Conservation (phyloP, 2,329 filamentous ascomycete genomes). For the Pestalotiopsis fici region DNA sequence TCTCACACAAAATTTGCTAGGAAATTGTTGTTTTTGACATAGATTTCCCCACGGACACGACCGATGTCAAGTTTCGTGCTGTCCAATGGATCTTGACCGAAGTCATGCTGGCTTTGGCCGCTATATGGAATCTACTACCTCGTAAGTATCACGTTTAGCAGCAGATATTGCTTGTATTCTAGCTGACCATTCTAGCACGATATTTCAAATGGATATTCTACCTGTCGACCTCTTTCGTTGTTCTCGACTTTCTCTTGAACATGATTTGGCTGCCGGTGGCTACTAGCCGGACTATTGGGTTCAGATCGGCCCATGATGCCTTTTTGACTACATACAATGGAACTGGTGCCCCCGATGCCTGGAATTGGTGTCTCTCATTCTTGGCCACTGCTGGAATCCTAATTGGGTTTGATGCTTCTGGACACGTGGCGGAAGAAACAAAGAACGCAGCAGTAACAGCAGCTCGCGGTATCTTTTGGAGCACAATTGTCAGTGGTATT, state of each 20-base stretch:
- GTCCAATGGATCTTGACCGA: slow-evolving; percentile 63
- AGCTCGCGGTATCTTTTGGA: slow-evolving; percentile 61
- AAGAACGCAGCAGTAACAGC: slow-evolving; percentile 58
- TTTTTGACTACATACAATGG: slow-evolving; percentile 63
- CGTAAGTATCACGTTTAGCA: slow-evolving; percentile 34
- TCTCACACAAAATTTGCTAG: slow-evolving; percentile 24
- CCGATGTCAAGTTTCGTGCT: slow-evolving; percentile 57
- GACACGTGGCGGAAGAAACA: slow-evolving; percentile 63
- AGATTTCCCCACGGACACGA: slow-evolving; percentile 53
- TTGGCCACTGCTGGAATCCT: slow-evolving; percentile 61
- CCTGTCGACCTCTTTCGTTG: slow-evolving; percentile 47
- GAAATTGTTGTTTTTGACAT: slow-evolving; percentile 60
- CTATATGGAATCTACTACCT: slow-evolving; percentile 49
- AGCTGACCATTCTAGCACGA: slow-evolving; percentile 29
- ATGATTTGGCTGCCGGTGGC: slow-evolving; percentile 63
- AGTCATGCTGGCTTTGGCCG: slow-evolving; percentile 49
- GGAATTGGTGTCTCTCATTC: slow-evolving; percentile 66
- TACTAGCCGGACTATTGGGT: slow-evolving; percentile 55
- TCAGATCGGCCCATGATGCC: slow-evolving; percentile 58
- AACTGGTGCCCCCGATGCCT: slow-evolving; percentile 54
- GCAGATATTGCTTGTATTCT: slow-evolving; percentile 16
- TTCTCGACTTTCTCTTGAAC: slow-evolving; percentile 61
- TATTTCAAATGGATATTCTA: slow-evolving; percentile 53
- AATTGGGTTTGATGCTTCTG: slow-evolving; percentile 62
- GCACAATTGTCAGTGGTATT: slow-evolving; percentile 56